Base-by-base conservation (phyloP, 805 yeast species). In the Kodamaea neixiangensis region DNA sequence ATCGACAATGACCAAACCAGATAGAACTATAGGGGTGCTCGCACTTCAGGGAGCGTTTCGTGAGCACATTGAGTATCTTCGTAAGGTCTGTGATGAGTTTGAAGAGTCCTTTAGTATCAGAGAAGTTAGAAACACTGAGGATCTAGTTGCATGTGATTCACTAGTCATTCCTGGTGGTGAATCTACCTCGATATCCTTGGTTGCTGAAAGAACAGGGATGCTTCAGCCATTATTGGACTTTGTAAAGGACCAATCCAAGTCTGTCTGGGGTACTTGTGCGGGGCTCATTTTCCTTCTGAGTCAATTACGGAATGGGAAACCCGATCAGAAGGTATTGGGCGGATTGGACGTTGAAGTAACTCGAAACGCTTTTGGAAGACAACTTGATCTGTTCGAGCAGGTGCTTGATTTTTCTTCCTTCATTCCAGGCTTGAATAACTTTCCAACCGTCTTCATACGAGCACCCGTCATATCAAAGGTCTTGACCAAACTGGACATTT, bases 221-320 rank as follows among this genome's bases (percentile, higher is more conserved):
- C 67, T 84, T 15, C 73, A 75, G 20, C 86, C 87, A 2, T 68
- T 87, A 49, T 66, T 74, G 38, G 62, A 70, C 10, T 82, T 79
- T 63, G 80, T 83, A 19, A 72, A 76, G 44, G 68, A 76, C 6
- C 68, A 69, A 17, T 45, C 52, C 10, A 79, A 78, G 53, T 83
- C 88, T 1, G 78, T 82, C 10, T 88, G 96, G 96, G 96, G 96
- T 0, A 88, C 96, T 0, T 88, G 96, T 66, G 96, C 96, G 2
- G 96, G 96, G 2, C 69, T 88, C 57, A 87, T 88, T 47, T 75
- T 87, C 55, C 69, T 88, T 19, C 78, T 91, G 6, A 72, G 77
- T 49, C 72, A 75, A 44, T 71, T 85, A 34, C 68, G 75, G 13
- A 77, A 81, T 59, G 85, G 82, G 17, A 75, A 76, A 44, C 74